Conservation (phyloP, 495 filamentous ascomycete genomes). For the Aspergillus conjunctus region DNA sequence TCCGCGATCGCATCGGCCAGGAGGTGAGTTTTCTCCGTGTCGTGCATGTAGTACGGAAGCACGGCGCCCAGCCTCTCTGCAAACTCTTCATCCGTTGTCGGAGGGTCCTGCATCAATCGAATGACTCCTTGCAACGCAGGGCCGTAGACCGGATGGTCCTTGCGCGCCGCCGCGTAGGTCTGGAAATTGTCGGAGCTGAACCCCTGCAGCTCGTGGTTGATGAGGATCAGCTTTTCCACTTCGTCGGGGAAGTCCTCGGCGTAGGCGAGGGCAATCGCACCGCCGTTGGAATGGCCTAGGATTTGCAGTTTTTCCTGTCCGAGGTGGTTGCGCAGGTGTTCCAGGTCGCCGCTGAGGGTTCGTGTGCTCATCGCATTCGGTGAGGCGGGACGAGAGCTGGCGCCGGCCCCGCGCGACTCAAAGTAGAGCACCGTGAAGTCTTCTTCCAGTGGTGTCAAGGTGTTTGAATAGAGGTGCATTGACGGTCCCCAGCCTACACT, state of each 20-base stretch:
- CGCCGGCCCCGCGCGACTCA: background rate
- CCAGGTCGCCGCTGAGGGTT: conserved; percentile 23
- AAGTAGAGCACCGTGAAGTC: conserved; percentile 7
- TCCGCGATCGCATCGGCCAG: conserved; percentile 1
- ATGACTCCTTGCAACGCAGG: background rate
- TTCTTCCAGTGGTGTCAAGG: background rate
- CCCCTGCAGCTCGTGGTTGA: conserved; percentile 21
- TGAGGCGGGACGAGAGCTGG: background rate
- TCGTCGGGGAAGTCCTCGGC: conserved; percentile 26
- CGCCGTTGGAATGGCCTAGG: conserved; percentile 30
- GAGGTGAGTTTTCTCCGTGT: conserved; percentile 5
- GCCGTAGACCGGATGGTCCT: conserved; percentile 7
- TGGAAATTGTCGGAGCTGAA: conserved; percentile 14
- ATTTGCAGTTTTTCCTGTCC: conserved; percentile 14
- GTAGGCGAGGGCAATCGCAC: conserved; percentile 27
- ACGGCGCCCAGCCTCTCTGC: background rate
- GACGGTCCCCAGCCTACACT: conserved; percentile 12
- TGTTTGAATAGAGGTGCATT: conserved; percentile 14
- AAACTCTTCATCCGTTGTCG: conserved; percentile 5
- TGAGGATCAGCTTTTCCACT: conserved; percentile 23
- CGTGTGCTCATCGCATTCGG: conserved; percentile 18
- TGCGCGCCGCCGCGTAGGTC: conserved; percentile 1
- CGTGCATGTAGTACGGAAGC: conserved; percentile 12
- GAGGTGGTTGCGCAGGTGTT: conserved; percentile 25
- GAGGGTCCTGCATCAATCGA: conserved; percentile 1